Conservation (phyloP, 495 filamentous ascomycete species). For the Penicillium odoratum region DNA sequence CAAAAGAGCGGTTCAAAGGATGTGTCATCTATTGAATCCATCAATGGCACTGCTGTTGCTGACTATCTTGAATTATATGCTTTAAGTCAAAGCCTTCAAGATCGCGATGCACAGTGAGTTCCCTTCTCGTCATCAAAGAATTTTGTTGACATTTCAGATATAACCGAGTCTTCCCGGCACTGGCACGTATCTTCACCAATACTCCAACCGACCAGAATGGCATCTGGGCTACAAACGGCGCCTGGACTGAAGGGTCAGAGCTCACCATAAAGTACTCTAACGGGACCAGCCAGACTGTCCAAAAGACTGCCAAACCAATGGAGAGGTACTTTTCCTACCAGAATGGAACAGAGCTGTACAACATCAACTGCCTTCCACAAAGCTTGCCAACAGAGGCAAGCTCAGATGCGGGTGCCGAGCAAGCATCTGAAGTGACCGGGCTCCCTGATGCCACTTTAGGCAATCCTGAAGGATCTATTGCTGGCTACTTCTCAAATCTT, state of each 20-base stretch:
- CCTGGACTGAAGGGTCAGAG: conserved; percentile 27
- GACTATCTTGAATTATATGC: conserved; percentile 26
- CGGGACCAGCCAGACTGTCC: conserved; percentile 19
- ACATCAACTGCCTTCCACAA: conserved; percentile 24
- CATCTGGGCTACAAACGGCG: conserved; percentile 23
- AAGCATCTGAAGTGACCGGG: conserved; percentile 43
- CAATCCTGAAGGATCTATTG: conserved; percentile 31
- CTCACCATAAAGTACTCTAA: conserved; percentile 22
- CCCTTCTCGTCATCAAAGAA: not conserved
- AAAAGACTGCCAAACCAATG: conserved; percentile 21
- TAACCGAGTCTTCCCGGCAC: conserved; percentile 25
- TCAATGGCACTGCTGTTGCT: conserved; percentile 36
- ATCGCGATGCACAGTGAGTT: conserved; percentile 41
- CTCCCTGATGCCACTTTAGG: conserved; percentile 61
- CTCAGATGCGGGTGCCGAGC: conserved; percentile 45
- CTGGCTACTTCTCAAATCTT: conserved; percentile 40
- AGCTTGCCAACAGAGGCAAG: conserved; percentile 9
- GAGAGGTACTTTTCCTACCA: conserved; percentile 27
- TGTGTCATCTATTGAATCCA: conserved; percentile 31
- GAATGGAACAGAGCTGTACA: conserved; percentile 24
- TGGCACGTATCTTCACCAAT: conserved; percentile 26
- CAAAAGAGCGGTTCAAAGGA: conserved; percentile 10
- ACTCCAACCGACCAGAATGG: conserved; percentile 21
- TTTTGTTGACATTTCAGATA: conserved; percentile 23
- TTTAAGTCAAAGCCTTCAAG: conserved; percentile 26